Base-by-base conservation (phyloP, 768 basidiomycete species). In the Boletus edulis region DNA sequence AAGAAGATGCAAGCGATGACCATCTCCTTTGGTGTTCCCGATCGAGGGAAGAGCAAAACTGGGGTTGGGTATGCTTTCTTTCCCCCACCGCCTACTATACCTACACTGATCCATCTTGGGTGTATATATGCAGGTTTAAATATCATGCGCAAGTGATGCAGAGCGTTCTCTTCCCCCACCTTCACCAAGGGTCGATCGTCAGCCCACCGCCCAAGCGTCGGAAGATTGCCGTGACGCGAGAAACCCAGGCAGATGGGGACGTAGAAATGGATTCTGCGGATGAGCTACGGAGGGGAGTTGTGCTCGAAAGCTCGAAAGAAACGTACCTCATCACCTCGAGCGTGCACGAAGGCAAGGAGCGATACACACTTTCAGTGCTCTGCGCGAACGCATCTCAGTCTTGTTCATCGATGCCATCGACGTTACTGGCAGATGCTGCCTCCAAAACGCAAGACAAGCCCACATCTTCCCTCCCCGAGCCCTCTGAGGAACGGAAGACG, bases 101-200 rank as follows among this genome's bases (percentile, higher is more conserved):
- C 29, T 46, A 24, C 35, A 20, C 35, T 50, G 46, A 44, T 46
- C n/a, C 14, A 38, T 37, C 24, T 31, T 39, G 24, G 41, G 22
- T 41, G 35, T 31, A 20, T 45, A 31, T 29, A 11, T 20, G 40
- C 38, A 85, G 83, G 49, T 84, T 78, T 54, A 83, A 83, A 67
- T 85, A 82, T 55, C 71, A 78, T 9, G 76, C 81, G 0, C 62
- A 62, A 5, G 63, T 76, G 4, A 67, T 84, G 8, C 71, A 72
- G 29, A 68, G 70, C 29, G 68, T 75, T 1, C 68, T 84, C 14
- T 83, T 83, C 65, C 78, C 81, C 18, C 59, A 66, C 31, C 55
- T 58, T 22, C 52, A 57, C 18, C 58, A 40, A 37, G 64, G 34
- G 7, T 58, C 62, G n/a, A 44, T 52, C n/a, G 22, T 61, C 17